Conservation (phyloP, 139 green algal genomes). For the Eudorina sp. region DNA sequence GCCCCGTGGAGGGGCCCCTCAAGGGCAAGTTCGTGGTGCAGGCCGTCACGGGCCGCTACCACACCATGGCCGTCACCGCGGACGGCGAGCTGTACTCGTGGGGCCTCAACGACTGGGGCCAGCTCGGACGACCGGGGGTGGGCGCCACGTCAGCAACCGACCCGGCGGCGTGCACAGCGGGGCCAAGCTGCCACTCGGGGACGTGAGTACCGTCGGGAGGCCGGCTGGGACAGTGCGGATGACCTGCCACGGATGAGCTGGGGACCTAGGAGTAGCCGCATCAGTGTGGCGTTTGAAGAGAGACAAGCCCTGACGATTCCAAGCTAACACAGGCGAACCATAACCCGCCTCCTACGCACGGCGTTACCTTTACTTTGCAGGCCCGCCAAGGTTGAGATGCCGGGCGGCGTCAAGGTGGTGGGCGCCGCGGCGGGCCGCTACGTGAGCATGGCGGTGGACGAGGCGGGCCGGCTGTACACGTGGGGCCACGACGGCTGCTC, state of each 20-base stretch:
- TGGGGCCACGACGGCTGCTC: conserved; percentile 67
- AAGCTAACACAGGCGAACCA: too few relatives aligned
- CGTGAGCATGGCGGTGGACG: conserved; percentile 61
- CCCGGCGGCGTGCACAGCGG: conserved; percentile 28
- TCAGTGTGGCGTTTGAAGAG: too few relatives aligned
- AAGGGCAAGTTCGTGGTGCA: conserved; percentile 42
- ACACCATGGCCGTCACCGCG: conserved; percentile 65
- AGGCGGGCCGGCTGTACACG: conserved; percentile 52
- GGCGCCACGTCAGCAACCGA: conserved; percentile 21
- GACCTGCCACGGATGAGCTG: too few relatives aligned
- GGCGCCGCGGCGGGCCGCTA: conserved; percentile 66
- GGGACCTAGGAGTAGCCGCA: too few relatives aligned
- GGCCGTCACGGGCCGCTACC: conserved; percentile 60
- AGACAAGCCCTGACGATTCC: too few relatives aligned
- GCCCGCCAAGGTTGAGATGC: too few relatives aligned
- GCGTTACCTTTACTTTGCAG: too few relatives aligned
- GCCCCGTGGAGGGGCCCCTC: not conserved
- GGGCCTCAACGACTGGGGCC: conserved; percentile 81
- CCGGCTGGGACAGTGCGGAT: too few relatives aligned
- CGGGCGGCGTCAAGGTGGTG: conserved; percentile 43
- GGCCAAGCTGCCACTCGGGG: conserved; percentile 46
- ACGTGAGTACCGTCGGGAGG: too few relatives aligned
- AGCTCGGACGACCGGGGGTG: conserved; percentile 66
- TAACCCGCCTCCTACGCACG: too few relatives aligned
- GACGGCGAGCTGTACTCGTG: conserved; percentile 69